These are phyloP conservation scores for Phyllosticta citriasiana DNA, from an alignment of 2,329 filamentous ascomycete species.

Conservation along the genomic window DNA sequence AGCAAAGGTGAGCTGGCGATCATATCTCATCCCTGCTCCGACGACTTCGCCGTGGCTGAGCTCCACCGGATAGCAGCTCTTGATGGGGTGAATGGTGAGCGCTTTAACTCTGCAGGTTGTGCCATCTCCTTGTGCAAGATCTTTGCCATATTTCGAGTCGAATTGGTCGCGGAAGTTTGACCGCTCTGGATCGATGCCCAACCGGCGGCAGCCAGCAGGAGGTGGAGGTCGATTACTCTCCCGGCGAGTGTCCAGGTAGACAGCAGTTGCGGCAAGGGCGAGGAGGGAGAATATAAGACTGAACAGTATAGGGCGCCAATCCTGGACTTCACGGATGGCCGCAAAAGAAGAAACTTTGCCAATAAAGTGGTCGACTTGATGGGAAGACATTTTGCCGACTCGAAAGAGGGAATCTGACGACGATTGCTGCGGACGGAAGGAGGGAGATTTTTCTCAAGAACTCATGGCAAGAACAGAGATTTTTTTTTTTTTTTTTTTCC, in stretches of 20 bases:
- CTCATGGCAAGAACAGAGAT: background rate
- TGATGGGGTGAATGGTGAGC: constrained; percentile 72
- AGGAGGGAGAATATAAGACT: background rate
- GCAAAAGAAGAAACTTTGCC: background rate
- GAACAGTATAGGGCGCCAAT: background rate
- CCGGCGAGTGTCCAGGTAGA: constrained; percentile 2
- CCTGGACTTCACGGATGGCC: constrained; percentile 16
- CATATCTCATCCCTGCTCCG: constrained; percentile 61
- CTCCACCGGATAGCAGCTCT: constrained; percentile 71
- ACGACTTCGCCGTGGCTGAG: constrained; percentile 54
- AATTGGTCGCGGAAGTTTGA: constrained; percentile 50
- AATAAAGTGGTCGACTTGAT: background rate
- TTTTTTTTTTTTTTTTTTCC: no score
- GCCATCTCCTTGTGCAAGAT: constrained; percentile 3
- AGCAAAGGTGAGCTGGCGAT: constrained; percentile 76
- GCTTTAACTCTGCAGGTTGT: constrained; percentile 47
- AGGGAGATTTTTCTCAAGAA: background rate
- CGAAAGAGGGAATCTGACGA: background rate
- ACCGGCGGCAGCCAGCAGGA: constrained; percentile 40
- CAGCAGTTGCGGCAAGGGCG: background rate
- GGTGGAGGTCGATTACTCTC: constrained; percentile 11
- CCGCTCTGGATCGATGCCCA: constrained; percentile 35
- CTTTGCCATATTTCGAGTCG: constrained; percentile 36
- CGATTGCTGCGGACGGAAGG: background rate
- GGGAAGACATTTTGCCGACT: background rate